Base-by-base conservation (phyloP, 2,329 filamentous ascomycete species). In the Trichoderma atroviride region DNA sequence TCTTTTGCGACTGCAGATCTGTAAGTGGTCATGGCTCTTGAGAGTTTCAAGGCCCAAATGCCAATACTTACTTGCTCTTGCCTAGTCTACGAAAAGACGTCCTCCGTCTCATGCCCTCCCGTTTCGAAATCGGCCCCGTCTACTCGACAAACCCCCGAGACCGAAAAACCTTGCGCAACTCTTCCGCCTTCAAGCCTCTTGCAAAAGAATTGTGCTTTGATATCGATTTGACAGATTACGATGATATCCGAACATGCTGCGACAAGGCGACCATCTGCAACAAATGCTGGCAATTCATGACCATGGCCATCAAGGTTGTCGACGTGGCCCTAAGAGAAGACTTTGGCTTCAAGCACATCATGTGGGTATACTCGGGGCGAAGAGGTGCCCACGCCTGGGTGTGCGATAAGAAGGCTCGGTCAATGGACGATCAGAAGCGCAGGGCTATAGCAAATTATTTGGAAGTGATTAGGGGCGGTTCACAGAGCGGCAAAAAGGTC, bases 191-290 rank as follows among this genome's bases (percentile, higher is more conserved):
- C 82, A 91, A 91, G 72, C 95, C 96, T 0, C 80, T 97, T 37
- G 87, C 92, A 68, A 99, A 99, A 79, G 96, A 99, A 79, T 84
- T 99, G 50, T 97, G 97, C 75, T 98, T 99, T 80, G 96, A 99
- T 91, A 98, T 99, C 76, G 96, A 99, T 87, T 87, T 99, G 87
- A 98, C 96, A 67, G 96, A 98, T 82, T 99, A 99, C 81, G 96
- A 99, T 78, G 93, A 97, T 73, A 92, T 99, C 73, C 90, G 96
- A 74, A 97, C 94, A 33, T 99, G 96, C 82, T 99, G 96, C 79
- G 89, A 91, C 75, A 94, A 95, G 78, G 93, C 95, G 10, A 96
- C 92, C 74, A 98, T 99, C 73, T 99, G 96, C 79, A 86, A 85
- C 73, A 96, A 94, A 78, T 99, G 96, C 82, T 99, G 96, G 96